Percentiles rank a stretch among this genome's conserved stretches.
phyloP scores from a whole-genome alignment of 495 filamentous ascomycete genomes.

The Hypoxylon fuscum region DNA sequence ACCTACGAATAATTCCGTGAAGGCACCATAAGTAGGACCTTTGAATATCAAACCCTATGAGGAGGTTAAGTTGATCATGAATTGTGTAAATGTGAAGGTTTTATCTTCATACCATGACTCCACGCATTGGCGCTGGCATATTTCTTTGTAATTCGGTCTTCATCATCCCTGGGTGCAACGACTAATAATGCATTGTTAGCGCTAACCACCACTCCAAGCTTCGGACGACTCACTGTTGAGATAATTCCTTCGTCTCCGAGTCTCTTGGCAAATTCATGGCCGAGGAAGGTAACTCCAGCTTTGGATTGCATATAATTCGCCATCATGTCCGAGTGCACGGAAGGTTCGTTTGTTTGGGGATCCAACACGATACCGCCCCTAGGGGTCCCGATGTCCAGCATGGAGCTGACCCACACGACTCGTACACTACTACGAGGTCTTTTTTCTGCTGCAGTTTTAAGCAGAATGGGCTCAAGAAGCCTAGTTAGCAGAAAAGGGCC shows the following conservation, averaged over 20 bases:
- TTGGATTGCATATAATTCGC: conserved; percentile 22
- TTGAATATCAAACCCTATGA: conserved; percentile 7
- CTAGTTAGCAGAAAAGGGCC: conserved; percentile 53
- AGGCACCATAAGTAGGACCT: conserved; percentile 47
- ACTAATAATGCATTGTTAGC: conserved; percentile 7
- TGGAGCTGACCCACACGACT: conserved; percentile 55
- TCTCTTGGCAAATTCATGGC: conserved; percentile 12
- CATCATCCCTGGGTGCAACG: conserved; percentile 57
- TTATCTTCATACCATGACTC: conserved; percentile 16
- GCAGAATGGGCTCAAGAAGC: conserved; percentile 53
- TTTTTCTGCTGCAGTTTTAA: conserved; percentile 33
- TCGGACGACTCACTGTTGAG: not conserved
- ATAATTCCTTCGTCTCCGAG: conserved; percentile 10
- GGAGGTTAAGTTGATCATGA: not conserved
- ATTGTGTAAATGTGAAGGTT: conserved; percentile 4
- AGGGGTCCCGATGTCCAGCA: conserved; percentile 41
- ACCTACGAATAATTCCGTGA: conserved; percentile 53
- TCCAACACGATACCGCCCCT: conserved; percentile 49
- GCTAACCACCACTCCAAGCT: not conserved
- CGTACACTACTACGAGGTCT: conserved; percentile 44
- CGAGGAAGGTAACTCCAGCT: conserved; percentile 20
- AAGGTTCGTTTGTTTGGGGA: conserved; percentile 31
- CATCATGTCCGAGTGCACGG: conserved; percentile 10
- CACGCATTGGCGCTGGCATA: conserved; percentile 18
- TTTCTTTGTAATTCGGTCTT: conserved; percentile 45